Base-by-base conservation (phyloP, 805 yeast species). In the Saturnispora ahearnii region DNA sequence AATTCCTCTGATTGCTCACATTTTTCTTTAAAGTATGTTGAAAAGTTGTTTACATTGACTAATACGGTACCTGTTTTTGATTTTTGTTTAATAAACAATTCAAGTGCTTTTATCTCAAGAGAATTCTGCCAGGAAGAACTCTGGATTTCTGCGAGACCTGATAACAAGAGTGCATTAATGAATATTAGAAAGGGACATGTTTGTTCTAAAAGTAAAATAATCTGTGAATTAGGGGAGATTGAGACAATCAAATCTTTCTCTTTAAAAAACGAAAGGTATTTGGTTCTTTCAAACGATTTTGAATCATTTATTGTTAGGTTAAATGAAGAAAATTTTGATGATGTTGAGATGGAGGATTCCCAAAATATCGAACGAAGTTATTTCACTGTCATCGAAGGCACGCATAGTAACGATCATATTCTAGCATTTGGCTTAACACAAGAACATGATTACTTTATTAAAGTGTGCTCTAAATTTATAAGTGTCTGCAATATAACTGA, bases 141-240 rank as follows among this genome's bases (percentile, higher is more conserved):
- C 4, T 66, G 70, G 70, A 53, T 59, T 33, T 45, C 58, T n/a
- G 62, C 65, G 1, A 58, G 65, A 13, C 45, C 53, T 18, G 64
- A 54, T 7, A 48, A 50, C 15, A 55, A 56, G 8, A 62, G 62
- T 8, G 49, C 66, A 8, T 37, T 66, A 15, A 46, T 63, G 46
- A 57, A 58, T 41, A 38, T 66, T 4, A 54, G 58, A 22, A 49
- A 46, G 13, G 69, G 68, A 2, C 54, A 53, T 22, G 13, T 53
- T 2, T 62, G 65, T 2, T 55, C 53, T 11, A 62, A 59, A 43
- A 52, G 55, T 9, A 34, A 43, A 22, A 10, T 46, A 10, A 24
- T 13, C 5, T 12, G 33, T 11, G 32, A 31, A 26, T 13, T 45
- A 13, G 21, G 24, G 13, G 40, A 36, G 15, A 36, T 21, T 15